Base-by-base conservation (phyloP, 2,329 filamentous ascomycete genomes). In the Arthroderma sp. region DNA sequence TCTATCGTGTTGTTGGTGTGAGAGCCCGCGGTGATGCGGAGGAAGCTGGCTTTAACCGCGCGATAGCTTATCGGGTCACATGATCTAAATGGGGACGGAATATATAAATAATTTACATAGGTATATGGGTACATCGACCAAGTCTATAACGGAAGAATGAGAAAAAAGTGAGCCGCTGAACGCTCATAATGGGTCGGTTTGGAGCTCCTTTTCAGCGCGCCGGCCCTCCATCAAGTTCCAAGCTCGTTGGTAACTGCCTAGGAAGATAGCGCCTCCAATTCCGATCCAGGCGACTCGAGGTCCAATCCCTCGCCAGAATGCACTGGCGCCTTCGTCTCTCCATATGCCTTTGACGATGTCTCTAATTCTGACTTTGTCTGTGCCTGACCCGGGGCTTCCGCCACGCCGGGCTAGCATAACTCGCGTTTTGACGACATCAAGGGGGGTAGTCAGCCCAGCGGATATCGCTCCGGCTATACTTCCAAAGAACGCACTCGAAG, bases 391-490 rank as follows among this genome's bases (percentile, higher is more conserved):
- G 83, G 79, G 11, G 77, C 80, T 69, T 81, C 81, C 64, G 77
- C 81, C 76, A 85, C 81, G 68, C 66, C 82, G 80, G 13, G 87
- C 86, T 64, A 98, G 76, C 93, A 98, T 98, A 73, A 97, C 85
- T 62, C 93, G 79, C 62, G 93, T 98, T 82, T 98, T 98, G 63
- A 98, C 77, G 61, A 98, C 93, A 73, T 98, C 93, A 61, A 98
- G 74, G 39, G 93, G 93, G 55, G 93, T 98, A 23, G 93, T 98
- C 59, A 91, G 69, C 0, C 82, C 91, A 0, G 93, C 93, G 0
- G 93, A 90, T 39, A 96, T 78, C 0, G 85, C 90, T 0, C 93
- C 93, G 0, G 89, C 84, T 37, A 90, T 67, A 65, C 86, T 91
- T 0, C 93, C 93, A 70, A 93, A 91, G 43, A 93, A 65, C 0